Base-by-base conservation (phyloP, 345 rosid genomes). In the Lepidium didymum region DNA sequence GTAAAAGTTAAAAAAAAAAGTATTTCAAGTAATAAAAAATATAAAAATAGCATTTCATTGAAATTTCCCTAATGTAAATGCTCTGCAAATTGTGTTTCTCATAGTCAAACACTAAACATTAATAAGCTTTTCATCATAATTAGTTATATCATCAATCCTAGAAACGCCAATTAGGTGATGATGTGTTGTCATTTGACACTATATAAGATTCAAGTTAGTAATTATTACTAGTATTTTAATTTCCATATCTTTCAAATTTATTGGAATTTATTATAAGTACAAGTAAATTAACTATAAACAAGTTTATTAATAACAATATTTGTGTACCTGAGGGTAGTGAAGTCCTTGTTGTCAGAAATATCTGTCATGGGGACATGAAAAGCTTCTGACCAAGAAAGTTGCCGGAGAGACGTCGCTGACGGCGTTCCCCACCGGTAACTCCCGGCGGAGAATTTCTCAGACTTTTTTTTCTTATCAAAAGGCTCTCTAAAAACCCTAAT, bases 351-450 rank as follows among this genome's bases (percentile, higher is more conserved):
- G 56, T 58, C 67, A 29, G 79, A 73, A 53, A 91, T 76, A 72
- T 87, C 93, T 23, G 83, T 63, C 91, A 91, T 79, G 45, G 96
- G 93, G 62, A 91, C 83, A 76, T 89, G 97, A 78, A 91, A 94
- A 27, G 96, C 97, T 78, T 94, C 99, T 3, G 96, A 94, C 99
- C 97, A 94, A 11, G 95, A 82, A 35, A 94, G 62, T 62, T 94
- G 95, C 66, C 70, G 49, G 56, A 86, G 81, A 51, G 84, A 77
- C 16, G 93, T 89, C 0, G 99, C 97, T 0, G 93, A 67, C 1
- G 99, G 96, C 6, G 92, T 79, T 10, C 99, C 99, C 99, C 99
- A 94, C 8, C 97, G 95, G 70, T 94, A 94, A 56, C 87, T 86
- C 12, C 99, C 97, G 2, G 81, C 59, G 0, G 93, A 80, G 79